Evolutionary conservation across 768 basidiomycete species (phyloP), one percentile per base, ranked within the genome.

Genomic region (Leccinum uliginosum): DNA sequence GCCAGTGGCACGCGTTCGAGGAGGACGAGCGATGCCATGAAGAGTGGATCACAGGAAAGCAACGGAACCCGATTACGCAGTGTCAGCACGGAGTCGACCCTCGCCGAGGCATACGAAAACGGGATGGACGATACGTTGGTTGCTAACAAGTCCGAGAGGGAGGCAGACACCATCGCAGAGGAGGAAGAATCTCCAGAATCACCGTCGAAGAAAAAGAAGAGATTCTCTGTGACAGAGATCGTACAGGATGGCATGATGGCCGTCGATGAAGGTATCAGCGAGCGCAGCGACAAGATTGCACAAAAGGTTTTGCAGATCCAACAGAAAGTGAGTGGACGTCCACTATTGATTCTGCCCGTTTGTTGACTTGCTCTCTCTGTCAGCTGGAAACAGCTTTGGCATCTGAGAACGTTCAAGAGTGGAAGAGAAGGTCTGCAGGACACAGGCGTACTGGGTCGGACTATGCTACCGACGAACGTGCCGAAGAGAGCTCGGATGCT

Each of bases 291-390:
- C 64, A 85, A 83, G 66, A 94, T 97, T 54, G 87, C 91, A 24
- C 84, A 89, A 69, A 92, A 93, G 71, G 89, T 97, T 47, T 66
- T 89, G 49, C 84, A 89, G 71, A 95, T 97, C 57, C 93, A 96
- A 74, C 85, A 89, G 61, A 96, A 95, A 83, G 93, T 93, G 45
- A 54, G 77, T 71, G 24, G 26, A 30, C n/a, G 4, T 52, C 24
- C n/a, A n/a, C 24, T 21, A 3, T 50, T 43, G 45, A 11, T 35
- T 17, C 24, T 19, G 17, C 21, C 19, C 21, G 53, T 53, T 32
- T 43, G 14, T 32, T 67, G 34, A 66, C 44, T 51, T n/a, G 55
- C 19, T 40, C 35, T 24, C 3, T 43, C 32, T 57, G 24, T 50
- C 58, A 93, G 91, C 76, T 94, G 54, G 92, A 93, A 69, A 79